Evolutionary conservation across 108 stramenopile species (phyloP).

Genomic region (Conticribra weissflogii): DNA sequence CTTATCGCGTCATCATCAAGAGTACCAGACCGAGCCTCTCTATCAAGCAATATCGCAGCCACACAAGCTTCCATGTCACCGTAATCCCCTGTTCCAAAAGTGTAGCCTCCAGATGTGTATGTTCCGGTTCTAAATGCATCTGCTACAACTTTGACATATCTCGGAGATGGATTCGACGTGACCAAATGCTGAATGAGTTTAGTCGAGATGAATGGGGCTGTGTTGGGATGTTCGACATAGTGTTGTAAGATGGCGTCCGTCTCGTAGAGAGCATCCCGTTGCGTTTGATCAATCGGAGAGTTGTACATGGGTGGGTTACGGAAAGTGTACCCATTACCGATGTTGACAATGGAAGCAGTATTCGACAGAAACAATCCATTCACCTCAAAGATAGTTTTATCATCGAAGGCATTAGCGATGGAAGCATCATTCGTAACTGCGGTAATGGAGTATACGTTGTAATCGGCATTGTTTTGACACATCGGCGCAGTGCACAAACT

Average conservation of each 20-base stretch:
- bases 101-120: conserved; percentile 35
- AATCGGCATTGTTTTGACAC: conserved; percentile 1
- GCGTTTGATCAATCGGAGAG: conserved; percentile 18
- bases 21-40: conserved; percentile 48
- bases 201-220: conserved; percentile 63
- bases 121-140: conserved; percentile 62
- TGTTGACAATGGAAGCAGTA: conserved; percentile 36
- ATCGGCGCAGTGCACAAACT: conserved; percentile 14
- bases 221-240: conserved; percentile 47
- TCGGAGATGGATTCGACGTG: conserved; percentile 71
- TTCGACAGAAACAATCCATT: conserved; percentile 41
- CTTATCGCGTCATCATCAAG: conserved; percentile 58
- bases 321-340: conserved; percentile 35
- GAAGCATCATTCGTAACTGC: conserved; percentile 13
- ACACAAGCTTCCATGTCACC: conserved; percentile 61
- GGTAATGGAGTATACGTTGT: conserved; percentile 5
- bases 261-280: conserved; percentile 31
- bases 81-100: conserved; percentile 58
- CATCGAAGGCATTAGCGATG: conserved; percentile 22
- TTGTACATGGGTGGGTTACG: conserved; percentile 46
- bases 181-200: conserved; percentile 53
- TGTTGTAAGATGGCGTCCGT: conserved; percentile 45
- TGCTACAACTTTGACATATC: conserved; percentile 52
- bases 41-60: conserved; percentile 64
- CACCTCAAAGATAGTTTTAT: conserved; percentile 55